Base-by-base conservation (phyloP, 1,284 basidiomycete genomes). In the Pascua guehoae region DNA sequence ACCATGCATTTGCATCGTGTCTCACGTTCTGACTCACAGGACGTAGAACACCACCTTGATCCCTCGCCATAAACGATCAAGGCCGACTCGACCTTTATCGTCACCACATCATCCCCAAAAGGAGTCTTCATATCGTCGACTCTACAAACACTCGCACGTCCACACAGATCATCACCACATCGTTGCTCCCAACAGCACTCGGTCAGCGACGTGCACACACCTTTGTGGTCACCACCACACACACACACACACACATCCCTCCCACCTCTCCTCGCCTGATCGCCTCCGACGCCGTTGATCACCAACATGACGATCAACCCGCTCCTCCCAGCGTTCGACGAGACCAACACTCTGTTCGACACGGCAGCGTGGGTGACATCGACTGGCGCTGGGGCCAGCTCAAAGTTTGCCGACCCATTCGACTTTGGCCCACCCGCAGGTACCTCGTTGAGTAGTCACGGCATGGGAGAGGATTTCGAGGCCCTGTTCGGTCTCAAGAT, bases 361-460 rank as follows among this genome's bases (percentile, higher is more conserved):
- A 58, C 56, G 14, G 56, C 56, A 17, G 39, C 52, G 32, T 58
- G 56, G 56, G 51, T 58, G 36, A 41, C 36, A 11, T 50, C 47
- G 8, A 49, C 44, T 17, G 51, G 24, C 24, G 24, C 24, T 32
- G 24, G 24, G 24, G 24, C 24, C 41, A 36, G 42, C 53, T 10
- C 49, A 41, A 59, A 52, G 57, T 59, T 59, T 49, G 42, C 17
- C 14, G 24, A 37, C 8, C 15, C 7, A 7, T 51, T 47, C 47
- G 51, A 50, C 36, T 57, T 56, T 38, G 44, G 39, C n/a, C 40
- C 32, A 49, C 36, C n/a, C 14, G 4, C n/a, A 9, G n/a, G 45
- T 38, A 43, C 42, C 46, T 53, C 38, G 56, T 47, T 32, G 7
- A 32, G 24, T 7, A 32, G 24, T 14, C 47, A 49, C 12, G 32